Percentiles rank a stretch among this genome's conserved stretches.
phyloP scores from a whole-genome alignment of 2,329 filamentous ascomycete genomes.

The Pseudopithomyces maydicus region DNA sequence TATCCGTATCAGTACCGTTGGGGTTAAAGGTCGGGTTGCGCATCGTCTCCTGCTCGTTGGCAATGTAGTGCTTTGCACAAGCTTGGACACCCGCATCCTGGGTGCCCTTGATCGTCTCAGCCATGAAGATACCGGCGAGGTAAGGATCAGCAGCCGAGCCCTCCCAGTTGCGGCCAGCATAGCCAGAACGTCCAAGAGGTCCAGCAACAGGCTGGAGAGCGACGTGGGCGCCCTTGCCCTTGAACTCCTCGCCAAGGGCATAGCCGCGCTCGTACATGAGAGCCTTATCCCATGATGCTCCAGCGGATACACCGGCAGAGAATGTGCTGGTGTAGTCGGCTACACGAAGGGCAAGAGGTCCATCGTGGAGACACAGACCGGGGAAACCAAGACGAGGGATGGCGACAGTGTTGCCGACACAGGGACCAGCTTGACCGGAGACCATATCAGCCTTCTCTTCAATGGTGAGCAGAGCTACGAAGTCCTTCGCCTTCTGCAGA shows the following conservation, averaged over 20 bases:
- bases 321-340: constrained; percentile 40
- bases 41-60: constrained; percentile 64
- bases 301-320: constrained; percentile 43
- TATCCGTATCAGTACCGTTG: constrained; percentile 40
- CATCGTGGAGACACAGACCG: constrained; percentile 49
- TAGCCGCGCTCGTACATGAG: constrained; percentile 41
- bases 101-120: constrained; percentile 44
- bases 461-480: constrained; percentile 34
- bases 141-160: constrained; percentile 49
- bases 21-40: constrained; percentile 29
- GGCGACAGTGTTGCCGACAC: constrained; percentile 43
- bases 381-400: constrained; percentile 46
- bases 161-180: constrained; percentile 51
- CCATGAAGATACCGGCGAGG: constrained; percentile 47
- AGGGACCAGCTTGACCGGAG: constrained; percentile 36
- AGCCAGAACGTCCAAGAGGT: constrained; percentile 47
- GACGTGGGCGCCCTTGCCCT: constrained; percentile 46
- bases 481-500: constrained; percentile 37
- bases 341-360: constrained; percentile 41
- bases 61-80: constrained; percentile 60
- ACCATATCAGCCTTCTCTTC: constrained; percentile 45
- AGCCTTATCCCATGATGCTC: constrained; percentile 47
- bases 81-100: constrained; percentile 50
- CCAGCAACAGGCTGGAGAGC: constrained; percentile 57
- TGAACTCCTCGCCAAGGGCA: constrained; percentile 38